Conservation (phyloP, 2,329 filamentous ascomycete species). For the Iodosphaeria phyllophila region DNA sequence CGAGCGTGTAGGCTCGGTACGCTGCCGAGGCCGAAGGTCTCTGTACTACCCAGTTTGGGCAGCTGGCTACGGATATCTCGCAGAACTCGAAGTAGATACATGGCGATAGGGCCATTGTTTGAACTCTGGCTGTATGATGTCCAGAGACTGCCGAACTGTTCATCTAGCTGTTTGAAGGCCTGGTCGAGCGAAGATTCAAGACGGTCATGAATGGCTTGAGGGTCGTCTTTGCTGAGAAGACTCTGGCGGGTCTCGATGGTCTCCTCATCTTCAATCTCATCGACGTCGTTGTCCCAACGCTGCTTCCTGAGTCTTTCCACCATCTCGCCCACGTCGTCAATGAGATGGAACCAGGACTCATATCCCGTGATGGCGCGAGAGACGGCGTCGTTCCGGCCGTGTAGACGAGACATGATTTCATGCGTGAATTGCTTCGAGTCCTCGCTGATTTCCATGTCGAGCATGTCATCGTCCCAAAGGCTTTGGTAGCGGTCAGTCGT, state of each 20-base stretch:
- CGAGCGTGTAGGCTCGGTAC: slow-evolving; percentile 45
- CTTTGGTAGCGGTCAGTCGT: slow-evolving; percentile 29
- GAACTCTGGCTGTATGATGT: slow-evolving; percentile 22
- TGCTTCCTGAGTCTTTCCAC: slow-evolving; percentile 47
- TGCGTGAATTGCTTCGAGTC: slow-evolving; percentile 52
- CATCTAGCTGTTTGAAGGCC: slow-evolving; percentile 39
- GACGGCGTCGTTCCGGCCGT: slow-evolving; percentile 54
- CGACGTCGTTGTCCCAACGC: slow-evolving; percentile 58
- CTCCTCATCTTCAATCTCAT: slow-evolving; percentile 57
- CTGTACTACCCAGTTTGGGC: slow-evolving; percentile 29
- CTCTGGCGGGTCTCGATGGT: slow-evolving; percentile 47
- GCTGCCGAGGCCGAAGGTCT: slow-evolving; percentile 38
- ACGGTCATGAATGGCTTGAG: slow-evolving; percentile 38
- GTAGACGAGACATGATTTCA: slow-evolving; percentile 46
- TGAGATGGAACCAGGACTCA: slow-evolving; percentile 51
- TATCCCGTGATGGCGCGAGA: slow-evolving; percentile 44
- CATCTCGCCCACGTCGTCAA: slow-evolving; percentile 45
- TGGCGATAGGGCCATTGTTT: slow-evolving; percentile 32
- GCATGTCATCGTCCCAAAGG: slow-evolving; percentile 49
- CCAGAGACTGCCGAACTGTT: slow-evolving; percentile 33
- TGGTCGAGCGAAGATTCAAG: slow-evolving; percentile 35
- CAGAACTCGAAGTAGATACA: slow-evolving; percentile 55
- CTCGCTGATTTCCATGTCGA: slow-evolving; percentile 44
- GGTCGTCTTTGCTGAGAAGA: slow-evolving; percentile 55
- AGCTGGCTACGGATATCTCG: slow-evolving; percentile 54